Evolutionary conservation across 2,329 filamentous ascomycete genomes (phyloP).

Genomic region (Fusarium clavum): DNA sequence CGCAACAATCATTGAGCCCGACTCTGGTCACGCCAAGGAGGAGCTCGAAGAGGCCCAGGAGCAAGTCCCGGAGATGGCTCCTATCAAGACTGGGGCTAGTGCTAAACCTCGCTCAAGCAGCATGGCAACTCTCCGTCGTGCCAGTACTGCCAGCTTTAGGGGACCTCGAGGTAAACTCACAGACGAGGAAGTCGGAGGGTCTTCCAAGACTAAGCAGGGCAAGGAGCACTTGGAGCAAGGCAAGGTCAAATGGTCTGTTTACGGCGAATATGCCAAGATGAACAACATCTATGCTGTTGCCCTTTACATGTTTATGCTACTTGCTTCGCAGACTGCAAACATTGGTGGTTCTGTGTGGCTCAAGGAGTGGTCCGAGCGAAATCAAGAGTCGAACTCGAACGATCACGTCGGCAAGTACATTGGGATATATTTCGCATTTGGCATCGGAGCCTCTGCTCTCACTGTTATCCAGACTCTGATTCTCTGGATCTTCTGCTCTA

Average conservation of each 20-base stretch:
- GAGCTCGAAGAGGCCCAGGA: slow-evolving; percentile 84
- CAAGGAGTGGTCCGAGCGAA: slow-evolving; percentile 89
- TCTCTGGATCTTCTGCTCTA: slow-evolving; percentile 99
- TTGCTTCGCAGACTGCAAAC: slow-evolving; percentile 83
- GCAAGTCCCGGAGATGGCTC: slow-evolving; percentile 77
- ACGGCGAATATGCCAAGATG: slow-evolving; percentile 92
- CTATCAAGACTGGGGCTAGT: slow-evolving; percentile 71
- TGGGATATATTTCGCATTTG: slow-evolving; percentile 95
- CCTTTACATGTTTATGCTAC: slow-evolving; percentile 80
- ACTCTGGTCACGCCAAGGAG: slow-evolving; percentile 67
- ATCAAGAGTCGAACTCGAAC: slow-evolving; percentile 75
- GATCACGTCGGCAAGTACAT: slow-evolving; percentile 87
- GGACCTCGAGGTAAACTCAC: slow-evolving; percentile 85
- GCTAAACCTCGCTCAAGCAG: slow-evolving; percentile 74
- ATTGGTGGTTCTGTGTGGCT: slow-evolving; percentile 93
- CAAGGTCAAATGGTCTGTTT: slow-evolving; percentile 96
- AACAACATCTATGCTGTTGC: slow-evolving; percentile 88
- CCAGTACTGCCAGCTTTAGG: slow-evolving; percentile 90
- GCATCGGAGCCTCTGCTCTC: slow-evolving; percentile 84
- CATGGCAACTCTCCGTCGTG: slow-evolving; percentile 84
- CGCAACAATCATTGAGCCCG: slow-evolving; percentile 67
- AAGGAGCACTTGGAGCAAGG: slow-evolving; percentile 94
- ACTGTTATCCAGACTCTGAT: slow-evolving; percentile 94
- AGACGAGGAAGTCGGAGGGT: slow-evolving; percentile 81
- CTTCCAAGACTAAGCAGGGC: slow-evolving; percentile 82